phyloP scores from a whole-genome alignment of 1,284 basidiomycete species.

The Austroboletus niveus region DNA sequence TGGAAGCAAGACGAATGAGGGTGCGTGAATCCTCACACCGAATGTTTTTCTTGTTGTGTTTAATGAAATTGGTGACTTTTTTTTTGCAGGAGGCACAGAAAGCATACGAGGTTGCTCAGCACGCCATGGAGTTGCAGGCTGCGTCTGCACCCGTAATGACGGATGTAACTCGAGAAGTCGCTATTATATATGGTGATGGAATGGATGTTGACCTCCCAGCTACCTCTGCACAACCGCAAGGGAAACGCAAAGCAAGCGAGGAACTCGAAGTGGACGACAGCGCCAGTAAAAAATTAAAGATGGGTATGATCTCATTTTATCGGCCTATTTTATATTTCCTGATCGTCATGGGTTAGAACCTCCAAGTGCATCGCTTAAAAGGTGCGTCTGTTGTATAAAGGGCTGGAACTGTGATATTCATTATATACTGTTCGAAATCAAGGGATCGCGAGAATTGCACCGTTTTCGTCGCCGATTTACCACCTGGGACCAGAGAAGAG shows the following conservation, averaged over 20 bases:
- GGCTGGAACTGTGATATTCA: background rate
- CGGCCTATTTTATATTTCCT: background rate
- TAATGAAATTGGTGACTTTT: background rate
- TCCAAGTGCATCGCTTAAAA: conserved; percentile 52
- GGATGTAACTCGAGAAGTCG: conserved; percentile 4
- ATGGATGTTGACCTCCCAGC: conserved; percentile 55
- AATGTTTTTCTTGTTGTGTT: background rate
- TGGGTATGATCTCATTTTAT: conserved; percentile 41
- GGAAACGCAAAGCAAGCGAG: conserved; percentile 67
- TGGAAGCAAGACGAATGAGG: conserved; percentile 65
- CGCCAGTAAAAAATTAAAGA: conserved; percentile 61
- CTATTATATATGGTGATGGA: conserved; percentile 9
- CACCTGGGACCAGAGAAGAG: conserved; percentile 53
- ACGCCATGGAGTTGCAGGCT: conserved; percentile 45
- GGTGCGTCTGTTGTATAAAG: conserved; percentile 40
- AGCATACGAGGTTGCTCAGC: conserved; percentile 52
- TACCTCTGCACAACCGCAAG: conserved; percentile 36
- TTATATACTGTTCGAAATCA: background rate
- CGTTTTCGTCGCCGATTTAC: conserved; percentile 81
- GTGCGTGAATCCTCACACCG: conserved; percentile 36
- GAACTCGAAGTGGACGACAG: conserved; percentile 33
- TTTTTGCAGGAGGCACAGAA: conserved; percentile 56
- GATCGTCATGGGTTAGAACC: conserved; percentile 36
- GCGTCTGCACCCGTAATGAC: conserved; percentile 33
- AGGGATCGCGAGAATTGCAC: conserved; percentile 97